A percentile compares a stretch with the other conserved stretches of the same genome.
phyloP scores from a whole-genome alignment of 768 basidiomycete genomes.

The Coprinellus aureogranulatus region DNA sequence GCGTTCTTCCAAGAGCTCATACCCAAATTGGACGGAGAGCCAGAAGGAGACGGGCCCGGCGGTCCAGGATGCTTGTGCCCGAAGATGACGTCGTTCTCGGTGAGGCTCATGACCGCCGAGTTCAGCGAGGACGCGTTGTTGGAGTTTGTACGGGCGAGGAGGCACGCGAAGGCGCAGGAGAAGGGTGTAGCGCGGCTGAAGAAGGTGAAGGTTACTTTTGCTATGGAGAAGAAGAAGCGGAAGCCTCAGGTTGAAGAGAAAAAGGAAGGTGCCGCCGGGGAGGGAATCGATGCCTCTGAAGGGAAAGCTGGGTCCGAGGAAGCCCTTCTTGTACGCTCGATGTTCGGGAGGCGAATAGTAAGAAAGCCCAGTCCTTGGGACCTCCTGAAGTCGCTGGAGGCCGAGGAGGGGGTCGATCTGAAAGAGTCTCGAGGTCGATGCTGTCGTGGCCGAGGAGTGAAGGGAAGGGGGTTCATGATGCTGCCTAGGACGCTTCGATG shows the following conservation, averaged over 20 bases:
- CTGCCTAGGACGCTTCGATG: background rate
- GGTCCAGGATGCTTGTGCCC: background rate
- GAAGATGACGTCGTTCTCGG: background rate
- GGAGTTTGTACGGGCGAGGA: background rate
- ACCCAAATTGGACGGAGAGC: background rate
- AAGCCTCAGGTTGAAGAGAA: background rate
- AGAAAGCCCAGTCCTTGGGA: background rate
- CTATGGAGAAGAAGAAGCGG: background rate
- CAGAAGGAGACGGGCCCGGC: too few relatives aligned
- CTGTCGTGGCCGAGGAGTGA: background rate
- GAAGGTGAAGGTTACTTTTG: slow-evolving; percentile 1
- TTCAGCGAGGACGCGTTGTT: background rate
- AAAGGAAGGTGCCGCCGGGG: background rate
- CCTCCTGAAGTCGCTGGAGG: background rate
- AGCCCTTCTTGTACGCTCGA: background rate
- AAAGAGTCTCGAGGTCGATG: background rate
- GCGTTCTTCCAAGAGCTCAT: background rate
- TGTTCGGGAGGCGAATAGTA: background rate
- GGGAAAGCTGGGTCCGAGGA: background rate
- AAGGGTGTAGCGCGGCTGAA: background rate
- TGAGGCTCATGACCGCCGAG: background rate
- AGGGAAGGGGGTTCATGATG: background rate
- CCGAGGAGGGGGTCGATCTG: background rate
- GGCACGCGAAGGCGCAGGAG: background rate
- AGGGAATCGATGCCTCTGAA: background rate